Conservation (phyloP, 371 early-diverging fungal genomes). For the Funneliformis caledonium region DNA sequence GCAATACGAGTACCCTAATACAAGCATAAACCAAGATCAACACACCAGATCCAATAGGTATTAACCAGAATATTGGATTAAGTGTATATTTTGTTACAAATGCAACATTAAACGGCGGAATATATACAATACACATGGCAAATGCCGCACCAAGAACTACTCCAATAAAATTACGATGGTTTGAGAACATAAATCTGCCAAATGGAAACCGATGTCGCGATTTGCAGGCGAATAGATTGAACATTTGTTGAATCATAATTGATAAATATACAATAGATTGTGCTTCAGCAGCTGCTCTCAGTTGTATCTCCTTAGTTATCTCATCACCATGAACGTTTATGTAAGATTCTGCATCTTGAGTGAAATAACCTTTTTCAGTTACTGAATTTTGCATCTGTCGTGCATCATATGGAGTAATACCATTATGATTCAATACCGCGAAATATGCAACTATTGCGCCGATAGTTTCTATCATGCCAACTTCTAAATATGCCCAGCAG, state of each 20-base stretch:
- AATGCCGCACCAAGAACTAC: conserved; percentile 67
- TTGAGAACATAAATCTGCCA: conserved; percentile 82
- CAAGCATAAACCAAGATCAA: conserved; percentile 77
- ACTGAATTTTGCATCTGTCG: conserved; percentile 57
- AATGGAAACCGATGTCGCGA: conserved; percentile 74
- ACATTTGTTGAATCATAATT: conserved; percentile 85
- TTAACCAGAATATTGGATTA: conserved; percentile 76
- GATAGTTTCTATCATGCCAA: conserved; percentile 81
- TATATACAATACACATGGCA: conserved; percentile 75
- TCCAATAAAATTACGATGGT: conserved; percentile 70
- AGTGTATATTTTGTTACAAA: conserved; percentile 70
- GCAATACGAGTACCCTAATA: conserved; percentile 63
- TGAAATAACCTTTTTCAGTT: conserved; percentile 53
- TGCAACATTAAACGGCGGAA: conserved; percentile 75
- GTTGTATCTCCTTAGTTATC: conserved; percentile 56
- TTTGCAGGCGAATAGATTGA: conserved; percentile 94
- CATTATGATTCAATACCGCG: conserved; percentile 62
- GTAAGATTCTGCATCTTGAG: conserved; percentile 53
- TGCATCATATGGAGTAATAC: conserved; percentile 61
- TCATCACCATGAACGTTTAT: conserved; percentile 48
- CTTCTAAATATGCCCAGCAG: conserved; percentile 86
- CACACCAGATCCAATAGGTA: conserved; percentile 78
- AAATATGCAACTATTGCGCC: conserved; percentile 80
- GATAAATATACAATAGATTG: conserved; percentile 82
- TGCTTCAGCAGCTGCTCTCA: conserved; percentile 62